Percentiles rank a stretch among this genome's conserved stretches.
Conservation (phyloP, 768 basidiomycete species). For the Heimioporus sp. region DNA sequence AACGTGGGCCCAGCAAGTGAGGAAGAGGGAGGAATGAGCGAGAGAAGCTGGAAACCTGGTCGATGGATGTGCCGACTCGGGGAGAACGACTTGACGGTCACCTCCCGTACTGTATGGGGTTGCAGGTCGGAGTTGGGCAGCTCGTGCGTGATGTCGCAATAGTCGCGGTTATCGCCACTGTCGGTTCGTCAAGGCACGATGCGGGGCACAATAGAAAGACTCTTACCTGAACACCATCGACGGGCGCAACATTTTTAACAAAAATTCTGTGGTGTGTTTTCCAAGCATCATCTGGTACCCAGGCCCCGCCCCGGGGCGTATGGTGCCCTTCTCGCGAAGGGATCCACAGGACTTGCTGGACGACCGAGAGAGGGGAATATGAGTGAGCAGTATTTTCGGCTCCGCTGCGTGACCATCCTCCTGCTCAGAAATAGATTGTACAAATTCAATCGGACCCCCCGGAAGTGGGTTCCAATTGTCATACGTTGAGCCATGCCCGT, state of each 20-base stretch:
- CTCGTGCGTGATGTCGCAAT: conserved; percentile 73
- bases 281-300: conserved; percentile 85
- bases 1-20: conserved; percentile 41
- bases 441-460: conserved; percentile 59
- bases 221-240: conserved; percentile 67
- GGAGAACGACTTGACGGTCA: conserved; percentile 88
- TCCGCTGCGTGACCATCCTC: conserved; percentile 14
- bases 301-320: conserved; percentile 72
- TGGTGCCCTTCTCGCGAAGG: conserved; percentile 65
- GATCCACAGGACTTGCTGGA: conserved; percentile 78
- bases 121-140: conserved; percentile 25
- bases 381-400: conserved; percentile 65
- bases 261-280: conserved; percentile 71
- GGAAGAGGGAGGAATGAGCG: conserved; percentile 45
- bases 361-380: conserved; percentile 81
- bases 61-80: conserved; percentile 65
- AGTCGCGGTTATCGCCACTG: conserved; percentile 90
- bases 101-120: conserved; percentile 53
- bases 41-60: conserved; percentile 86
- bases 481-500: conserved; percentile 47
- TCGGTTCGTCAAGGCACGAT: neutral
- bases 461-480: conserved; percentile 53
- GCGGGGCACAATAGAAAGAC: neutral
- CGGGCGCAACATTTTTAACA: conserved; percentile 68
- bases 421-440: conserved; percentile 43